Evolutionary conservation across 768 basidiomycete species (phyloP).

Genomic region (Tephrocybe rancida): DNA sequence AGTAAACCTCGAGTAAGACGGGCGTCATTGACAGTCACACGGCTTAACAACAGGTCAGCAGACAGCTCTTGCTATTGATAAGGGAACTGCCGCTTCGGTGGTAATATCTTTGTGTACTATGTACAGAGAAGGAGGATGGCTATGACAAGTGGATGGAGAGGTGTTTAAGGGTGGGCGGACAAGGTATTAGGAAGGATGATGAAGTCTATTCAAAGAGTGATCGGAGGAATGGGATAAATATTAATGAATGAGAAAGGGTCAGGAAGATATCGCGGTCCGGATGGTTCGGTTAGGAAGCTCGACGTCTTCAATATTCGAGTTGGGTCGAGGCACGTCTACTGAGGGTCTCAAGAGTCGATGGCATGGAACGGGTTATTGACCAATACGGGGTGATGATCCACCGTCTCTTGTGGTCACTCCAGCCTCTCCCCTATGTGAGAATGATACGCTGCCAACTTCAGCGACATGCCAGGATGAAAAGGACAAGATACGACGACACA

Average conservation of each 20-base stretch:
- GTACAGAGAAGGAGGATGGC: background rate
- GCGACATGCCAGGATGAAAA: slow-evolving; percentile 21
- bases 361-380: slow-evolving; percentile 11
- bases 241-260: background rate
- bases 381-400: background rate
- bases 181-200: background rate
- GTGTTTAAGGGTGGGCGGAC: background rate
- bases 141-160: background rate
- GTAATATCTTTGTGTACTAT: no score
- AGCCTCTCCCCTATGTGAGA: slow-evolving; percentile 1
- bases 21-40: no score
- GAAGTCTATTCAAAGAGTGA: background rate
- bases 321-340: slow-evolving; percentile 1
- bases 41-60: no score
- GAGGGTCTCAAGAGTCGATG: slow-evolving; percentile 1
- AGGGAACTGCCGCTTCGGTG: no score
- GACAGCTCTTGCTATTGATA: no score
- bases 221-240: background rate
- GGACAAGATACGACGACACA: slow-evolving; percentile 18
- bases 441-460: slow-evolving; percentile 18
- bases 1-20: slow-evolving; percentile 1
- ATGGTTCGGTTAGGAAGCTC: background rate
- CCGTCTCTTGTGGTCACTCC: slow-evolving; percentile 10
- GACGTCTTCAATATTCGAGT: slow-evolving; percentile 1
- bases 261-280: background rate